Evolutionary conservation across 345 rosid species (phyloP).

Genomic region (Eutrema heterophyllum): DNA sequence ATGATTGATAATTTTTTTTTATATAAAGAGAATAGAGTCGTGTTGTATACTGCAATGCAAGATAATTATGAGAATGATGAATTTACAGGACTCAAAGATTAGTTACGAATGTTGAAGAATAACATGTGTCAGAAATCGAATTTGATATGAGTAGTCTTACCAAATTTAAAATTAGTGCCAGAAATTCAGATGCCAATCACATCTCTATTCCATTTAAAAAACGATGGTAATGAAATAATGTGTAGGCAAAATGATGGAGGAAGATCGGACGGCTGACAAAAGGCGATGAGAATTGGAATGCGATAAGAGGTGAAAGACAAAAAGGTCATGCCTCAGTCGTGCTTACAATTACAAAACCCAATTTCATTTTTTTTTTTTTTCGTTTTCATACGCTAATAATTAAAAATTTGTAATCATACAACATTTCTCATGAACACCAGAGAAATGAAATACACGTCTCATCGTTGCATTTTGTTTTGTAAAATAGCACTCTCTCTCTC

Average conservation of each 20-base stretch:
- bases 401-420: too few species aligned
- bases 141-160: constrained; percentile 19
- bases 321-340: constrained; percentile 28
- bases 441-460: too few species aligned
- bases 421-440: too few species aligned
- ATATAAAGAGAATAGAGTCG: neutral
- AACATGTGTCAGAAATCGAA: constrained; percentile 7
- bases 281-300: neutral
- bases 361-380: neutral
- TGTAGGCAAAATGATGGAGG: constrained; percentile 13
- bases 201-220: constrained; percentile 3
- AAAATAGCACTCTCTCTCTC: too few species aligned
- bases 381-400: constrained; percentile 7
- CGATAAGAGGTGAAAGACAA: neutral
- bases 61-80: neutral
- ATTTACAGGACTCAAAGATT: neutral
- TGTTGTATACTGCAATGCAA: neutral
- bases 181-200: constrained; percentile 30
- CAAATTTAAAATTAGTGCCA: constrained; percentile 18
- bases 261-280: constrained; percentile 21
- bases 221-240: constrained; percentile 16
- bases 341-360: constrained; percentile 10
- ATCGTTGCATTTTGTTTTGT: too few species aligned
- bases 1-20: neutral
- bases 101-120: constrained; percentile 3